Percentiles rank a stretch among this genome's conserved stretches.
Evolutionary conservation across 805 yeast genomes (phyloP).

Genomic region (Yamadazyma endophytica): DNA sequence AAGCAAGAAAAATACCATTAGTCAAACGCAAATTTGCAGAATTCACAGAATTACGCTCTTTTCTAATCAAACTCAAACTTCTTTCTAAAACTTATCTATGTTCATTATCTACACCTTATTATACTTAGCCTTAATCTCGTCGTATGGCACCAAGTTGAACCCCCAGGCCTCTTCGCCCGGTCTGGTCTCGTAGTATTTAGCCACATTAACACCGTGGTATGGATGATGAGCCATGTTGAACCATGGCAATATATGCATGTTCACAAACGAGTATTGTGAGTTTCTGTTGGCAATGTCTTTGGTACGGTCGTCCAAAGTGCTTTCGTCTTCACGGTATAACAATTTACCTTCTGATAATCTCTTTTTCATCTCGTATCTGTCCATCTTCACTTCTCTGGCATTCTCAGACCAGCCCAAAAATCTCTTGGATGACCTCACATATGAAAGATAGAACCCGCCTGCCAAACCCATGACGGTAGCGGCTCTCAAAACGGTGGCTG

Average conservation of each 20-base stretch:
- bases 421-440: conserved; percentile 61
- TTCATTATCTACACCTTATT: too few species aligned
- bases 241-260: conserved; percentile 68
- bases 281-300: conserved; percentile 75
- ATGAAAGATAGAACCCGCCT: conserved; percentile 74
- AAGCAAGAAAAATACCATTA: too few species aligned
- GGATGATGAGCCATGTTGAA: conserved; percentile 79
- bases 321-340: conserved; percentile 62
- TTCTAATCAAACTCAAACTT: too few species aligned
- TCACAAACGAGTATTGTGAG: conserved; percentile 65
- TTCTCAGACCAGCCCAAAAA: conserved; percentile 80
- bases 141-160: conserved; percentile 47
- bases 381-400: conserved; percentile 62
- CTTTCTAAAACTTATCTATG: too few species aligned
- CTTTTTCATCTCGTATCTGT: conserved; percentile 68
- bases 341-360: conserved; percentile 60
- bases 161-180: conserved; percentile 61
- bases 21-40: too few species aligned
- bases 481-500: conserved; percentile 54
- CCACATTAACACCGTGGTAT: conserved; percentile 72
- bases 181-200: conserved; percentile 53
- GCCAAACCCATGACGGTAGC: conserved; percentile 58
- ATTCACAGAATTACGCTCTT: too few species aligned
- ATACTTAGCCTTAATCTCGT: conserved; percentile 40
- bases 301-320: conserved; percentile 55